phyloP scores from a whole-genome alignment of 352 stramenopile species.

The Phytophthora pistaciae region DNA sequence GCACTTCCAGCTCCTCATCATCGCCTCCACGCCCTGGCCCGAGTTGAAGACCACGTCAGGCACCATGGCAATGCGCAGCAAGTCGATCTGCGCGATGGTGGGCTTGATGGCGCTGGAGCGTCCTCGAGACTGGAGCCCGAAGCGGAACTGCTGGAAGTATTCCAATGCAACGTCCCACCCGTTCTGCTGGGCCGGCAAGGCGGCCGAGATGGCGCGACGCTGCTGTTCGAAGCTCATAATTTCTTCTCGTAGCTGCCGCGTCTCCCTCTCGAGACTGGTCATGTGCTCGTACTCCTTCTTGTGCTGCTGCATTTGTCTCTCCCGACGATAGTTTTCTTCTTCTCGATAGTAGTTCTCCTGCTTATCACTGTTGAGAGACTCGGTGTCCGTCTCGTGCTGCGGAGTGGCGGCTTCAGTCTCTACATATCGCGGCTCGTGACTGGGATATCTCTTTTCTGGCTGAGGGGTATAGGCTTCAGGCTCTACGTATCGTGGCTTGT shows the following conservation, averaged over 20 bases:
- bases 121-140: slow-evolving; percentile 16
- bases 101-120: background rate
- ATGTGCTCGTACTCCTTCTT: slow-evolving; percentile 13
- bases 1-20: slow-evolving; percentile 27
- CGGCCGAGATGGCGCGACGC: background rate
- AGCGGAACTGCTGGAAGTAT: slow-evolving; percentile 23
- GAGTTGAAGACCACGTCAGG: slow-evolving; percentile 18
- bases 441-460: too few species aligned
- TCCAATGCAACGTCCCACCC: slow-evolving; percentile 18
- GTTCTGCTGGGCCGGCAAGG: background rate
- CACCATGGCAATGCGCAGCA: slow-evolving; percentile 14
- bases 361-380: slow-evolving; percentile 21
- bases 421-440: background rate
- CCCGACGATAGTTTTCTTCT: background rate
- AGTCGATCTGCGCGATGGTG: slow-evolving; percentile 10
- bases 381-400: slow-evolving; percentile 22
- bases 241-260: slow-evolving; percentile 14
- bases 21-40: slow-evolving; percentile 12
- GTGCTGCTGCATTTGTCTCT: slow-evolving; percentile 8
- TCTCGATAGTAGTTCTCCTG: background rate
- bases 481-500: too few species aligned
- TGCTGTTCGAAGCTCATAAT: slow-evolving; percentile 15
- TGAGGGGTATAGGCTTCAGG: too few species aligned
- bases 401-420: background rate
- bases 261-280: slow-evolving; percentile 17